phyloP scores from a whole-genome alignment of 2,329 filamentous ascomycete species.

The Capronia coronata region DNA sequence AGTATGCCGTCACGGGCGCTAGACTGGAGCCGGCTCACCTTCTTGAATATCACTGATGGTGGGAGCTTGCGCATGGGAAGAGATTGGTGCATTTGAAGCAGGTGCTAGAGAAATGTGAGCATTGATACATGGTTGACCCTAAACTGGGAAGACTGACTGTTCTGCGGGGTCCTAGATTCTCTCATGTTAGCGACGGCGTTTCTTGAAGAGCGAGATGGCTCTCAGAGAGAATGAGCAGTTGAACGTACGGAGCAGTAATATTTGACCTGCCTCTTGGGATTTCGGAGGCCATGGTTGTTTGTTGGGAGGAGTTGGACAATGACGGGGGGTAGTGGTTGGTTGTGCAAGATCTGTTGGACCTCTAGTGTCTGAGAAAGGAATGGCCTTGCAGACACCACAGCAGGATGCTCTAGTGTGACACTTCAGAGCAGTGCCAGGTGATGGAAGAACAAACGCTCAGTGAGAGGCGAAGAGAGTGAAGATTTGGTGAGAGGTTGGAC shows the following conservation, averaged over 20 bases:
- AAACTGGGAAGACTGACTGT: slow-evolving; percentile 51
- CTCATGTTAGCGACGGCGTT: slow-evolving; percentile 14
- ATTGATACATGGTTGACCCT: neutral
- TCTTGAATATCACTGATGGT: slow-evolving; percentile 93
- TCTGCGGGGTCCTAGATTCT: slow-evolving; percentile 77
- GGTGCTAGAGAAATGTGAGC: slow-evolving; percentile 42
- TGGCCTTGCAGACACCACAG: neutral
- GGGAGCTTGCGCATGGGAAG: slow-evolving; percentile 92
- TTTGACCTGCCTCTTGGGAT: slow-evolving; percentile 16
- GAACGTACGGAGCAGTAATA: slow-evolving; percentile 15
- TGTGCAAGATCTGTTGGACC: slow-evolving; percentile 48
- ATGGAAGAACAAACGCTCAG: neutral
- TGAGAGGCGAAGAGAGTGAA: neutral
- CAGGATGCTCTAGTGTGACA: neutral
- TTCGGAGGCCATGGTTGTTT: slow-evolving; percentile 10
- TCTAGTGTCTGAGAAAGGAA: neutral
- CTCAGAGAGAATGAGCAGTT: neutral
- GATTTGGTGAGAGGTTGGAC: slow-evolving; percentile 1
- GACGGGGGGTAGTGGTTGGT: slow-evolving; percentile 3
- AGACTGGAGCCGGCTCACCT: slow-evolving; percentile 50
- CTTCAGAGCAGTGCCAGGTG: neutral
- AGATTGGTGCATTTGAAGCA: slow-evolving; percentile 90
- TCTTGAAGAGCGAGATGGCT: neutral
- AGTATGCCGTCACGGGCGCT: slow-evolving; percentile 12
- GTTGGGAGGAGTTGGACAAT: slow-evolving; percentile 2